phyloP scores from a whole-genome alignment of 140 eudicot species.

The Bidens hawaiensis region DNA sequence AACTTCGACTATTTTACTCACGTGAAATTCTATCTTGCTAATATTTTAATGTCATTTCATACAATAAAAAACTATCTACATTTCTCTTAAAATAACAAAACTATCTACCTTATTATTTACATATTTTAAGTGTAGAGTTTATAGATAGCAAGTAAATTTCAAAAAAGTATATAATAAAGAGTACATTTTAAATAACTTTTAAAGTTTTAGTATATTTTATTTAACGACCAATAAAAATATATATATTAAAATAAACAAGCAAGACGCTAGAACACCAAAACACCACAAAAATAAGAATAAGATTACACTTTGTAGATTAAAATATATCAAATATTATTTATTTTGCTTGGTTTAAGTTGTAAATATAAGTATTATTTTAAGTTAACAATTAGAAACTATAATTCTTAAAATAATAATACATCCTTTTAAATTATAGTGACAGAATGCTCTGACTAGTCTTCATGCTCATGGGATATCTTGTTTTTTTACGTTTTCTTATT shows the following conservation, averaged over 20 bases:
- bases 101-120: no score
- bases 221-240: no score
- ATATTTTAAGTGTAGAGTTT: background rate
- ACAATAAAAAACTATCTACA: background rate
- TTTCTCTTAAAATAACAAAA: no score
- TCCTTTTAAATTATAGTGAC: background rate
- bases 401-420: background rate
- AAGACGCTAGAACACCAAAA: no score
- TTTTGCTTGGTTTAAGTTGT: background rate
- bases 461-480: background rate
- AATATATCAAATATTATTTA: background rate
- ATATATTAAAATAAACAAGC: no score
- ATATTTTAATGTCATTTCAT: background rate
- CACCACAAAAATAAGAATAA: no score
- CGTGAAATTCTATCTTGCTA: background rate
- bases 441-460: conserved; percentile 5
- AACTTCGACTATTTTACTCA: background rate
- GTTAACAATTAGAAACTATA: background rate
- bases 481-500: background rate
- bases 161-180: no score
- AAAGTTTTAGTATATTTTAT: no score
- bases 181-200: background rate
- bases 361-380: background rate
- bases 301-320: no score
- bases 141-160: background rate